Base-by-base conservation (phyloP, 2,329 filamentous ascomycete species). In the Thielaviopsis musarum region DNA sequence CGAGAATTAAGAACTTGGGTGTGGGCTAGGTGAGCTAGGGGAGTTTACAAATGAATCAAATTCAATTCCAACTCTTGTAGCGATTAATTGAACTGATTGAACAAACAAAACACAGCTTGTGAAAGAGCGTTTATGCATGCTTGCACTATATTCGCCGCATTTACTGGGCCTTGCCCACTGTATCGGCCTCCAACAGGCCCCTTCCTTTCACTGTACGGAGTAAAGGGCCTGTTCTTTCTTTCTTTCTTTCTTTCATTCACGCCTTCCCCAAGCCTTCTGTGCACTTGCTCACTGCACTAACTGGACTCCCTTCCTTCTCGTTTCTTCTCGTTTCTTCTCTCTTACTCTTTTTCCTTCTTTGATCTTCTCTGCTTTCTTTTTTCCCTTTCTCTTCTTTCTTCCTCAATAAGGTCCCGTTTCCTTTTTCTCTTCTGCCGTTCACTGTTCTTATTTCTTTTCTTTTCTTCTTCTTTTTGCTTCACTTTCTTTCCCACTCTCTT, bases 381-480 rank as follows among this genome's bases (percentile, higher is more conserved):
- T 30, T 57, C 58, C 64, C 62, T 45, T 62, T 64, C 59, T 61
- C 61, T 63, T 52, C 53, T 34, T 34, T 34, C 30, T 10, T 34
- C 6, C 30, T 34, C 30, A 34, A 34, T 34, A 34, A 34, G 30
- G 30, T 38, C 38, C 38, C 13, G 26, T 26, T 38, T 54, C 17
- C 28, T 38, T 56, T 56, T 41, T 48, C 15, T 22, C n/a, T 51
- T 48, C 54, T 57, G 26, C 55, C 41, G 52, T 41, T 56, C 54
- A 54, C 56, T 64, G 61, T 60, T 63, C 63, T 56, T 62, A 62
- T 60, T 56, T 57, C 64, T 56, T 48, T 34, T 26, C 66, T 66
- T 68, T 67, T 67, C 22, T 59, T 51, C 21, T 62, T 24, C 45
- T 60, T 24, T 55, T 52, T 49, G 24, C 41, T 45, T 49, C 21